A percentile compares a stretch with the other conserved stretches of the same genome.
phyloP scores from a whole-genome alignment of 345 rosid genomes.

The Dipteronia dyeriana region DNA sequence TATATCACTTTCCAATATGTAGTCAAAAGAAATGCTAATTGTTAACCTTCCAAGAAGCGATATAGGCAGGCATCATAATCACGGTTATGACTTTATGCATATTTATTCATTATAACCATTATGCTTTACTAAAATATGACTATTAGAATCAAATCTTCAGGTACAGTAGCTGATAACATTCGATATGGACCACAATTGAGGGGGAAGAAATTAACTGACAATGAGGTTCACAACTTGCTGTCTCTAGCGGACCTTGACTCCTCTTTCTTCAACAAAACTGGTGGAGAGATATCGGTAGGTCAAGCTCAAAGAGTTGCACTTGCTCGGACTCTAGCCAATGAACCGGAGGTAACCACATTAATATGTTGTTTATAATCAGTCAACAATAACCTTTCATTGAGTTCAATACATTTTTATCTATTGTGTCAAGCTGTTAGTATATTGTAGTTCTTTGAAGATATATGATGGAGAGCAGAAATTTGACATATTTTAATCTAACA shows the following conservation, averaged over 20 bases:
- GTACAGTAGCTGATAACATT: conserved; percentile 79
- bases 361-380: background rate
- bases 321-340: conserved; percentile 85
- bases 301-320: conserved; percentile 97
- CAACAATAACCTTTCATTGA: background rate
- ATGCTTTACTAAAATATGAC: background rate
- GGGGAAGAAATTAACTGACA: conserved; percentile 62
- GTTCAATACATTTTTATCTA: background rate
- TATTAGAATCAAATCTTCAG: conserved; percentile 27
- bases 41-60: background rate
- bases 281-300: conserved; percentile 73
- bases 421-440: background rate
- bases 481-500: background rate
- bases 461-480: background rate
- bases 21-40: background rate
- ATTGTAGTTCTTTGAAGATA: no score
- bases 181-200: conserved; percentile 76
- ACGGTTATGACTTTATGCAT: background rate
- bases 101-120: background rate
- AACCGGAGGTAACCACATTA: conserved; percentile 57
- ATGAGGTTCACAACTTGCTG: conserved; percentile 58
- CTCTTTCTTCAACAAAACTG: conserved; percentile 50
- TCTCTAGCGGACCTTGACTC: conserved; percentile 75
- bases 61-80: background rate
- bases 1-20: background rate